A percentile compares a stretch with the other conserved stretches of the same genome.
phyloP scores from a whole-genome alignment of 1,139 yeast species.

The Blastobotrys raffinosifermentans region DNA sequence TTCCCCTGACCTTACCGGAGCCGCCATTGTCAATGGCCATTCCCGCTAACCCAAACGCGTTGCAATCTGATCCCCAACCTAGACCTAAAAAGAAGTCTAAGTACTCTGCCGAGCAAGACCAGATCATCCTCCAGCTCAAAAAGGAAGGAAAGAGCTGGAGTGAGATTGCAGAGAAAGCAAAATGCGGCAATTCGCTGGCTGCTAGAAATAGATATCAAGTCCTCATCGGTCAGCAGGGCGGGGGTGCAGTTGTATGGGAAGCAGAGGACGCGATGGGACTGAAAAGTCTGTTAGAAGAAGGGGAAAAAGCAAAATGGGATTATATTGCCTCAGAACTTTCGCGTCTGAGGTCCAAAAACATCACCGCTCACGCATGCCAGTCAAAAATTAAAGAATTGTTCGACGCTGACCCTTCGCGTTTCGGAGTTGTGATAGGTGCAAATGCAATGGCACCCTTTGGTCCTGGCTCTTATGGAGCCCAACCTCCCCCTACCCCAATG shows the following conservation, averaged over 20 bases:
- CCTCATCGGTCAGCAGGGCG: constrained; percentile 77
- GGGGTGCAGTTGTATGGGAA: constrained; percentile 63
- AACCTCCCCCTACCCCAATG: background rate
- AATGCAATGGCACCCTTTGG: constrained; percentile 3
- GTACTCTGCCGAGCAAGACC: constrained; percentile 64
- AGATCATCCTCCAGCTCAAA: constrained; percentile 55
- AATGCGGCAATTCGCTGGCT: constrained; percentile 63
- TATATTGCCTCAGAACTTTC: constrained; percentile 57
- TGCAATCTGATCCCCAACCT: constrained; percentile 38
- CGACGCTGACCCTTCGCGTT: constrained; percentile 49
- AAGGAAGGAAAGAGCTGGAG: constrained; percentile 65
- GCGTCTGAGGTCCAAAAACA: constrained; percentile 51
- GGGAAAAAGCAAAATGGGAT: constrained; percentile 68
- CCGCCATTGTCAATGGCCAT: constrained; percentile 32
- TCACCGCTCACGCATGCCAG: constrained; percentile 51
- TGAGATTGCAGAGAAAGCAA: constrained; percentile 63
- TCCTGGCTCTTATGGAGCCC: background rate
- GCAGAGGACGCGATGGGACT: constrained; percentile 50
- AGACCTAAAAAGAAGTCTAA: constrained; percentile 58
- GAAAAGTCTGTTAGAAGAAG: constrained; percentile 54
- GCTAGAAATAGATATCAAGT: constrained; percentile 78
- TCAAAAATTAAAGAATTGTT: constrained; percentile 50
- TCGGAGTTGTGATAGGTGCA: constrained; percentile 41
- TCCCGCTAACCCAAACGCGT: constrained; percentile 33
- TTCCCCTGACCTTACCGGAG: constrained; percentile 28